Percentiles rank a stretch among this genome's conserved stretches.
Conservation (phyloP, 306 rosid species). For the Delonix regia region DNA sequence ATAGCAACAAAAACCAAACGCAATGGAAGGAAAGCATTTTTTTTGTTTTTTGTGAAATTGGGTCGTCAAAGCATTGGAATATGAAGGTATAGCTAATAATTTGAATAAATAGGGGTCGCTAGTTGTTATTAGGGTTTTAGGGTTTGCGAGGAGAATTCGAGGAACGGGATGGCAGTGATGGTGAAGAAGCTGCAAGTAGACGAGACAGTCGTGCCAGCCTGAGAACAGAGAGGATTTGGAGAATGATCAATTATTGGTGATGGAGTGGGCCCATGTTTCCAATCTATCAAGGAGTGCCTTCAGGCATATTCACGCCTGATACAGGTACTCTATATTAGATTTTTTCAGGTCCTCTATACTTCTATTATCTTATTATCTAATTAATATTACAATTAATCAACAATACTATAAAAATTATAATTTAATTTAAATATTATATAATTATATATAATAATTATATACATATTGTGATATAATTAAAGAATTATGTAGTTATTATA, state of each 20-base stretch:
- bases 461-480: too few relatives aligned
- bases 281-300: too few relatives aligned
- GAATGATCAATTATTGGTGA: constrained; percentile 75
- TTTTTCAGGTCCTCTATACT: too few relatives aligned
- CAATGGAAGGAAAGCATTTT: constrained; percentile 35
- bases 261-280: constrained; percentile 33
- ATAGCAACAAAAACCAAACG: background rate
- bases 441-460: too few relatives aligned
- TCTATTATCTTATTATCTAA: too few relatives aligned
- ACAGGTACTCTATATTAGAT: too few relatives aligned
- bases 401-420: too few relatives aligned
- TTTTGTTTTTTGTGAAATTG: background rate
- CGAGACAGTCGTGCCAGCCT: constrained; percentile 57
- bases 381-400: too few relatives aligned
- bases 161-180: background rate
- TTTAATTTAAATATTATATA: too few relatives aligned
- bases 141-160: constrained; percentile 4
- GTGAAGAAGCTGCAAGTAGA: constrained; percentile 15
- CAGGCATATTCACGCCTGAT: too few relatives aligned
- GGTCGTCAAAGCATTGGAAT: constrained; percentile 21
- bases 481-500: too few relatives aligned
- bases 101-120: background rate
- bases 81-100: background rate
- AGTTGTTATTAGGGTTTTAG: constrained; percentile 26
- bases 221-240: constrained; percentile 55